Evolutionary conservation across 805 yeast species (phyloP).

Genomic region (Sugiyamaella marilandica): DNA sequence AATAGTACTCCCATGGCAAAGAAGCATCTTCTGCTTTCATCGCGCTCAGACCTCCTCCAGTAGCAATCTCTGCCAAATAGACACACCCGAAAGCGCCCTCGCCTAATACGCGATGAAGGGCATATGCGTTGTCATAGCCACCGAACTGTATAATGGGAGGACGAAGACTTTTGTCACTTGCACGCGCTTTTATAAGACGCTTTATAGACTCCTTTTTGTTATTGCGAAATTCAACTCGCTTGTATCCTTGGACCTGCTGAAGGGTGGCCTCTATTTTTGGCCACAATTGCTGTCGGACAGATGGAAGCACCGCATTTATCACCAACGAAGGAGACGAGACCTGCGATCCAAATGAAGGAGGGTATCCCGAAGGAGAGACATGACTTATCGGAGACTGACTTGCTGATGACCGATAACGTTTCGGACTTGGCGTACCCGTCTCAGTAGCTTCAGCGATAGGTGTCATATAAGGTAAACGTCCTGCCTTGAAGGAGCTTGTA

Average conservation of each 20-base stretch:
- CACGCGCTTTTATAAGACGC: conserved; percentile 1
- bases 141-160: conserved; percentile 1
- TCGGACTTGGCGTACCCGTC: conserved; percentile 11
- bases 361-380: not conserved
- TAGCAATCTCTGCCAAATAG: conserved; percentile 58
- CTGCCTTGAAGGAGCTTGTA: not conserved
- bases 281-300: not conserved
- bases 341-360: not conserved
- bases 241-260: not conserved
- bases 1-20: conserved; percentile 76
- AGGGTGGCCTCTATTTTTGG: conserved; percentile 1
- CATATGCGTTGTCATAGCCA: conserved; percentile 26
- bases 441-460: conserved; percentile 31
- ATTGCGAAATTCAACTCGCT: not conserved
- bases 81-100: conserved; percentile 80
- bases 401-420: not conserved
- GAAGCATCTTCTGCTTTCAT: conserved; percentile 60
- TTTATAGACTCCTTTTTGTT: not conserved
- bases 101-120: conserved; percentile 57
- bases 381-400: not conserved
- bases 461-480: conserved; percentile 23
- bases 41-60: conserved; percentile 51
- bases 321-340: not conserved
- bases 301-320: not conserved
- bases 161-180: conserved; percentile 28